A percentile compares a stretch with the other conserved stretches of the same genome.
Evolutionary conservation across 2,329 filamentous ascomycete species (phyloP).

Genomic region (Pseudogymnoascus verrucosus): DNA sequence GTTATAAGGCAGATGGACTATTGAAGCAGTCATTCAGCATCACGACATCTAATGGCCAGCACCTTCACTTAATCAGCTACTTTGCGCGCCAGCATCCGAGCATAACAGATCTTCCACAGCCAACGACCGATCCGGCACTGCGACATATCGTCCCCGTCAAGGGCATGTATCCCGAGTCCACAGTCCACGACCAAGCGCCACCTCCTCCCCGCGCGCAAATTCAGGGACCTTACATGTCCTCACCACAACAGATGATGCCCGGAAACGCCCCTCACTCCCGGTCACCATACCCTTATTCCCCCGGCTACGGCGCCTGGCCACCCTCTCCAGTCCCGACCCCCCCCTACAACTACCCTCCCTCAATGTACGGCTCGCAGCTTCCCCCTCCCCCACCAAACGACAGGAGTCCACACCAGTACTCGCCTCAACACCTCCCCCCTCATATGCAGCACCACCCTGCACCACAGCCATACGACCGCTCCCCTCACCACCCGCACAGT

Average conservation of each 20-base stretch:
- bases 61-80: constrained; percentile 96
- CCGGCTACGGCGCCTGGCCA: constrained; percentile 42
- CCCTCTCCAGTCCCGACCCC: constrained; percentile 49
- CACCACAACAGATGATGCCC: constrained; percentile 33
- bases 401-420: constrained; percentile 18
- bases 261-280: constrained; percentile 30
- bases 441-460: constrained; percentile 28
- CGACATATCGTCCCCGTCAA: constrained; percentile 80
- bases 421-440: constrained; percentile 26
- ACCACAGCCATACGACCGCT: constrained; percentile 22
- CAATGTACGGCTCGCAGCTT: constrained; percentile 26
- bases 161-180: constrained; percentile 96
- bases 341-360: constrained; percentile 41
- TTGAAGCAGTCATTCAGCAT: constrained; percentile 99
- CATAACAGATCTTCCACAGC: constrained; percentile 67
- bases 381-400: constrained; percentile 27
- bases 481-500: constrained; percentile 16
- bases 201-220: constrained; percentile 65
- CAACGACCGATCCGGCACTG: constrained; percentile 70
- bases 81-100: constrained; percentile 74
- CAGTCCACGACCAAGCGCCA: constrained; percentile 76
- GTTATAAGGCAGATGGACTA: constrained; percentile 90
- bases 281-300: constrained; percentile 32
- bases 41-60: constrained; percentile 80
- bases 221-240: constrained; percentile 38